These are phyloP conservation scores for Lachnellula cervina DNA, from an alignment of 2,329 filamentous ascomycete species.

Conservation along the genomic window DNA sequence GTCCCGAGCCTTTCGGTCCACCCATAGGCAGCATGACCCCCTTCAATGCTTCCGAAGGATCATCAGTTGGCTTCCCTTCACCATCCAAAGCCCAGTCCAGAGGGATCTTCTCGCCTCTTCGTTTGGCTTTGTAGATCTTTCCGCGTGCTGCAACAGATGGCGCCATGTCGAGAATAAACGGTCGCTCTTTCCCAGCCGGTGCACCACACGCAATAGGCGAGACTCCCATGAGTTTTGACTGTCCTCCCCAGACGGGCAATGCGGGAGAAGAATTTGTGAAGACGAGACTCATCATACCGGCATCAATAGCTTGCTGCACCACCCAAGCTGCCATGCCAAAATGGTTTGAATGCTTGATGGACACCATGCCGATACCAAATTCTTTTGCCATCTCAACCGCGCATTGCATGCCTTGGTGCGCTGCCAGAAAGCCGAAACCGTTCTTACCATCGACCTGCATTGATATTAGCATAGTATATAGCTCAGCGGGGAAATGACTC, in stretches of 20 bases:
- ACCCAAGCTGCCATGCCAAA: conserved; percentile 82
- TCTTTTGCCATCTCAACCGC: conserved; percentile 61
- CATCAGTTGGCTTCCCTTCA: conserved; percentile 64
- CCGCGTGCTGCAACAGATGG: conserved; percentile 65
- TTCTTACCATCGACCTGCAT: conserved; percentile 53
- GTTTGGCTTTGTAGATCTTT: conserved; percentile 66
- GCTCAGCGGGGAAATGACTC: not conserved
- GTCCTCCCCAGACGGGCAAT: conserved; percentile 33
- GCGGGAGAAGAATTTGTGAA: conserved; percentile 34
- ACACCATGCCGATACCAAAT: conserved; percentile 71
- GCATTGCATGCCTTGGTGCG: conserved; percentile 58
- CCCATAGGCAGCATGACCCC: conserved; percentile 86
- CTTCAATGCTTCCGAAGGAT: conserved; percentile 64
- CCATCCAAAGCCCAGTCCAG: conserved; percentile 69
- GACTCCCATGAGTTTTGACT: conserved; percentile 30
- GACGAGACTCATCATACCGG: conserved; percentile 54
- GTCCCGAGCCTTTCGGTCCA: conserved; percentile 72
- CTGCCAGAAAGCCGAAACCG: conserved; percentile 70
- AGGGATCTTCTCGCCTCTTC: conserved; percentile 65
- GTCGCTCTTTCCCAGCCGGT: conserved; percentile 54
- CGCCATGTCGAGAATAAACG: conserved; percentile 75
- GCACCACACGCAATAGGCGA: conserved; percentile 55
- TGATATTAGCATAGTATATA: not conserved
- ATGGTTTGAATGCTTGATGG: conserved; percentile 72
- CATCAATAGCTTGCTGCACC: conserved; percentile 71